Evolutionary conservation across 331 rosid species (phyloP).

Genomic region (Prunus yedoensis): DNA sequence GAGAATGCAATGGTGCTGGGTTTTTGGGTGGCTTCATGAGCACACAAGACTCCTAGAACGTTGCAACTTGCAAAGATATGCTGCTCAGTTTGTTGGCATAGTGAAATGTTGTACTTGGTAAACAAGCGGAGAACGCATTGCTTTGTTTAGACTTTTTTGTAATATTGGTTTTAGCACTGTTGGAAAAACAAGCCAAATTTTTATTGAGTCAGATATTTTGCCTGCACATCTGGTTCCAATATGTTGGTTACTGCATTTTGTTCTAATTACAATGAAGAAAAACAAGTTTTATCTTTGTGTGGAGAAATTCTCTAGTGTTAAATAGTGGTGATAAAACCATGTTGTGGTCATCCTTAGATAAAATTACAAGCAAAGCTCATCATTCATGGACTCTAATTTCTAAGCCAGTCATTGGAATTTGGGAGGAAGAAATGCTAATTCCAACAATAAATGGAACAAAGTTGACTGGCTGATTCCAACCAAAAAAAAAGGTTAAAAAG

Average conservation of each 20-base stretch:
- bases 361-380: too few relatives aligned
- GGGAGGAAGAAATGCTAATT: too few relatives aligned
- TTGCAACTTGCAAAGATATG: conserved; percentile 1
- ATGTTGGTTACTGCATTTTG: background rate
- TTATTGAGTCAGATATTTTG: background rate
- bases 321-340: too few relatives aligned
- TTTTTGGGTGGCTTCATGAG: conserved; percentile 90
- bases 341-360: too few relatives aligned
- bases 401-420: too few relatives aligned
- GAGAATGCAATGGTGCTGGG: conserved; percentile 94
- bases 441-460: too few relatives aligned
- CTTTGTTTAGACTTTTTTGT: conserved; percentile 1
- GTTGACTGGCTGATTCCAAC: too few relatives aligned
- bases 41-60: conserved; percentile 60
- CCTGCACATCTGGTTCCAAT: conserved; percentile 1
- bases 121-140: background rate
- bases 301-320: too few relatives aligned
- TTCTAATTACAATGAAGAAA: background rate
- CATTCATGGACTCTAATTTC: too few relatives aligned
- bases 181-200: background rate
- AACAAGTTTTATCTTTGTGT: too few relatives aligned
- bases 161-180: background rate
- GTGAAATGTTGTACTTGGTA: background rate
- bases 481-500: too few relatives aligned
- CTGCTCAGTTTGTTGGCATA: background rate